These are phyloP conservation scores for Pneumocystis wakefieldiae DNA, from an alignment of 1,139 yeast genomes.

Conservation along the genomic window DNA sequence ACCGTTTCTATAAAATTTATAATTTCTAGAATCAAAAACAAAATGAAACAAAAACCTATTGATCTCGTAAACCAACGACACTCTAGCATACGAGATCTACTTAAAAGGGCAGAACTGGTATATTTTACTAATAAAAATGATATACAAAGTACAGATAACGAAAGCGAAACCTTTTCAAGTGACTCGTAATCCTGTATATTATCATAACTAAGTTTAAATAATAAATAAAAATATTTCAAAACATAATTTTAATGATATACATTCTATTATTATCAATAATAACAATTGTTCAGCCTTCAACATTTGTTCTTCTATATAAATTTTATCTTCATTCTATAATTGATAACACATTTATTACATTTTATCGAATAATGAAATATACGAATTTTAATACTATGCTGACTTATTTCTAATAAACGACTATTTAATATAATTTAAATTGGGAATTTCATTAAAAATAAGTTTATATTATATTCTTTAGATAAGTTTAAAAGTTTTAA, in stretches of 20 bases:
- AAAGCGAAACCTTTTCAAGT: not conserved
- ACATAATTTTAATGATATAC: not conserved
- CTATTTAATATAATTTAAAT: too few relatives aligned
- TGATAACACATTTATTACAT: too few relatives aligned
- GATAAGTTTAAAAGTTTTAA: too few relatives aligned
- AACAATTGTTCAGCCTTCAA: not conserved
- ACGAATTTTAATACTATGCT: not conserved
- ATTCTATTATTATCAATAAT: not conserved
- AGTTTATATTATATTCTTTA: not conserved
- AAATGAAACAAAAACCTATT: constrained; percentile 54
- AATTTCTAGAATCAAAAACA: constrained; percentile 30
- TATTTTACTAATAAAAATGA: not conserved
- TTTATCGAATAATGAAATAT: not conserved
- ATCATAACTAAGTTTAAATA: not conserved
- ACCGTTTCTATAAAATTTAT: not conserved
- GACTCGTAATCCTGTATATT: not conserved
- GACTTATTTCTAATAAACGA: too few relatives aligned
- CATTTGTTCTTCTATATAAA: not conserved
- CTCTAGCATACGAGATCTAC: not conserved
- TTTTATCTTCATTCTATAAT: too few relatives aligned
- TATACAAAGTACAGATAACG: not conserved
- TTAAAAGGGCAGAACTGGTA: not conserved
- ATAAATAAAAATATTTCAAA: not conserved
- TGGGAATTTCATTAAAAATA: too few relatives aligned
- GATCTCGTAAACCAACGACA: constrained; percentile 35